Evolutionary conservation across 495 filamentous ascomycete genomes (phyloP), one percentile per base, ranked within the genome.

Genomic region (Penicillium herquei): DNA sequence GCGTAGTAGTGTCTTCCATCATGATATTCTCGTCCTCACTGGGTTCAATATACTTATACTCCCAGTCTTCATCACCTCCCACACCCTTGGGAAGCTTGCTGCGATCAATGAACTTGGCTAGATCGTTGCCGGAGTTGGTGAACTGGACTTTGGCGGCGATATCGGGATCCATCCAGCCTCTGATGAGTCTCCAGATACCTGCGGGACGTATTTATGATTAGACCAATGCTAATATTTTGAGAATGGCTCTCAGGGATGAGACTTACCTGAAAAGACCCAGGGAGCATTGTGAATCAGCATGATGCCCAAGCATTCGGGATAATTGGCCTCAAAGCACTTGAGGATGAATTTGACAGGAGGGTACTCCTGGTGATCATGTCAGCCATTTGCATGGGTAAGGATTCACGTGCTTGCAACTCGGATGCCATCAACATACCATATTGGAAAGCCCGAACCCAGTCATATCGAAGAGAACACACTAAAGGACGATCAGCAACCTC

Each of bases 251-350:
- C 21, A 26, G 21, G 1, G 21, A 16, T 14, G 14, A 13, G 33
- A 58, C 72, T 7, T 55, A 87, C 89, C 85, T 68, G 92, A 88
- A 73, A 98, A 98, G 14, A 97, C 75, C 93, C 92, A 98, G 0
- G 94, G 94, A 1, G 93, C 84, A 68, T 96, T 96, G 73, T 98
- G 91, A 32, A 98, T 88, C 8, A 97, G 80, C 39, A 96, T 86
- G 3, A 85, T 77, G 37, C 92, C 93, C 0, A 98, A 79, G 35
- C 78, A 88, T 70, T 97, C 94, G 5, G 94, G 93, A 68, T 97
- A 98, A 71, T 96, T 96, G 39, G 91, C 92, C 75, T 97, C 92
- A 66, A 98, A 96, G 68, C 90, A 94, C 72, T 93, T 92, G 71
- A 97, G 92, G 79, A 98, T 91, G 76, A 96, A 97, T 65, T 92